These are phyloP conservation scores for Nannizzia gypsea DNA, from an alignment of 2,329 filamentous ascomycete species.

Conservation along the genomic window DNA sequence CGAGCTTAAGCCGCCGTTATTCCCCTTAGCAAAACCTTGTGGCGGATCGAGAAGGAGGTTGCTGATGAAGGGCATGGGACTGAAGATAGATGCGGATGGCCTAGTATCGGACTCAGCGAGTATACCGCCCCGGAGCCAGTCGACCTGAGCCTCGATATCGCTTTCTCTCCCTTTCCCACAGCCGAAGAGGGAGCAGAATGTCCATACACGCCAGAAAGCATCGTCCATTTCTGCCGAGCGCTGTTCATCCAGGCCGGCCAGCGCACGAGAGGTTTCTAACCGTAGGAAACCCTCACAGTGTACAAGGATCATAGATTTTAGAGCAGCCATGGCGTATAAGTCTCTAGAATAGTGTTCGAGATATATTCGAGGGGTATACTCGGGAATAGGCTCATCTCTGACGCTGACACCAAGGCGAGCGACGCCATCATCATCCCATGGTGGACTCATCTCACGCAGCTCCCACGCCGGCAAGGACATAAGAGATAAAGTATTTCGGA, in stretches of 20 bases:
- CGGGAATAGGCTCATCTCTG: slow-evolving; percentile 35
- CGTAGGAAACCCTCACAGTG: slow-evolving; percentile 47
- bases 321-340: slow-evolving; percentile 40
- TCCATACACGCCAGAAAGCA: slow-evolving; percentile 55
- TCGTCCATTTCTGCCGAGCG: slow-evolving; percentile 45
- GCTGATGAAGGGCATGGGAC: slow-evolving; percentile 40
- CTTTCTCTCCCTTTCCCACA: slow-evolving; percentile 46
- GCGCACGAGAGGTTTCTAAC: slow-evolving; percentile 43
- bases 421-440: slow-evolving; percentile 35
- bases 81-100: slow-evolving; percentile 27
- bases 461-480: slow-evolving; percentile 51
- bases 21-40: slow-evolving; percentile 47
- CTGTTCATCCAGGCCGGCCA: slow-evolving; percentile 37
- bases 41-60: slow-evolving; percentile 45
- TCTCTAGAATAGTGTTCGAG: slow-evolving; percentile 42
- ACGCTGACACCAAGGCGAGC: slow-evolving; percentile 28
- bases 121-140: slow-evolving; percentile 50
- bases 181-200: slow-evolving; percentile 53
- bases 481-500: slow-evolving; percentile 40
- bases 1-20: slow-evolving; percentile 42
- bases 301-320: slow-evolving; percentile 46
- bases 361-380: slow-evolving; percentile 44
- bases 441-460: slow-evolving; percentile 46
- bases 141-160: slow-evolving; percentile 48
- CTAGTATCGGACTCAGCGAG: slow-evolving; percentile 39